Percentiles rank a stretch among this genome's conserved stretches.
Conservation (phyloP, 2,329 filamentous ascomycete genomes). For the Verticillium nubilum region DNA sequence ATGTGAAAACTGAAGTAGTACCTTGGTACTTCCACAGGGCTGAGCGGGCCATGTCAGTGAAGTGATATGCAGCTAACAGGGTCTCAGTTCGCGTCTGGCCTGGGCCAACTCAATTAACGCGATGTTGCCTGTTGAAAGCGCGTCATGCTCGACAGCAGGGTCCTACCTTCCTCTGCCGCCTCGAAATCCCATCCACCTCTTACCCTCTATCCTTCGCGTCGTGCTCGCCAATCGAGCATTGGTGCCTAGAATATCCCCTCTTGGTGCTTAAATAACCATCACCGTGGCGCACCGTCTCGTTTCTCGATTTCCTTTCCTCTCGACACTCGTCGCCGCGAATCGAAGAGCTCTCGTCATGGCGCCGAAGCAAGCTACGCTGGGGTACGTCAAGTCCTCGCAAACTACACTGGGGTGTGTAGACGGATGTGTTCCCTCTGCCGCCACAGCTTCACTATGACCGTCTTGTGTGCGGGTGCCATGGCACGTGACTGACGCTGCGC, state of each 20-base stretch:
- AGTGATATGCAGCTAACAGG: background rate
- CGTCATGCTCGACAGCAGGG: slow-evolving; percentile 24
- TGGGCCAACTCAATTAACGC: slow-evolving; percentile 33
- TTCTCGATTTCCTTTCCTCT: background rate
- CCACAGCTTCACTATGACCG: background rate
- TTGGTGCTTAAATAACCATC: slow-evolving; percentile 1
- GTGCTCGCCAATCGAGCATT: background rate
- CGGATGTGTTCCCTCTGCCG: background rate
- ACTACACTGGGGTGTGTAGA: slow-evolving; percentile 64
- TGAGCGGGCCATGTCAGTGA: background rate
- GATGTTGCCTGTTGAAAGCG: slow-evolving; percentile 29
- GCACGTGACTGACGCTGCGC: slow-evolving; percentile 1
- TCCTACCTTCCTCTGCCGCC: slow-evolving; percentile 1
- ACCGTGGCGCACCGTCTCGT: background rate
- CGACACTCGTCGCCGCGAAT: background rate
- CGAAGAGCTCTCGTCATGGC: slow-evolving; percentile 27
- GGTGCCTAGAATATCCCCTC: background rate
- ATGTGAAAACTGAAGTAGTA: background rate
- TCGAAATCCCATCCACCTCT: background rate
- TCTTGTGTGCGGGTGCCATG: background rate
- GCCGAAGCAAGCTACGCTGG: slow-evolving; percentile 74
- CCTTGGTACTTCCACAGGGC: background rate
- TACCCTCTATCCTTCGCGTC: background rate
- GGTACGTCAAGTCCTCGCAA: slow-evolving; percentile 77
- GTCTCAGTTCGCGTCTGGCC: slow-evolving; percentile 6